Base-by-base conservation (phyloP, 441 rosid genomes). In the Theobroma grandiflorum region DNA sequence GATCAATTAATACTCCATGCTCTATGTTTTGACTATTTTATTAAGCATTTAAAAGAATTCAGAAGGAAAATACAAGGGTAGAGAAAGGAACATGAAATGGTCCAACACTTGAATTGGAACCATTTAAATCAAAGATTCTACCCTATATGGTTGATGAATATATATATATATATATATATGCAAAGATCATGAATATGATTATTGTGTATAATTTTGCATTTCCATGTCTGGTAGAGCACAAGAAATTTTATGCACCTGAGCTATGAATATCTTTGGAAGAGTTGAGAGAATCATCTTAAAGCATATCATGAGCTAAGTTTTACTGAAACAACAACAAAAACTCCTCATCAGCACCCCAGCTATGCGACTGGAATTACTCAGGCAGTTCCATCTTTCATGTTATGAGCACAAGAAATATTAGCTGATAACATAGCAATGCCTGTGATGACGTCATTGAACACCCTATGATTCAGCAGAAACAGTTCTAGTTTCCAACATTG, bases 401-500 rank as follows among this genome's bases (percentile, higher is more conserved):
- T 33, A 16, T 69, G 61, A 57, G 61, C 82, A 38, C 26, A 50
- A 73, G 31, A 64, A 80, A 68, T 71, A 47, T 72, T 38, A n/a
- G 12, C 33, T 26, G 18, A 31, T 65, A 53, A 37, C 35, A 77
- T 63, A 78, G 68, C 72, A 81, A 42, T 67, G 65, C 42, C 74
- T 81, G 77, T 35, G 45, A 72, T 31, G 61, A 49, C 64, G 65
- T 85, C 78, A 83, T 37, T 80, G 81, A 55, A 62, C 31, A 33
- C 57, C 82, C 53, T 22, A 15, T 26, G 83, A 67, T 72, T 79
- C 87, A 40, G 83, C 50, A 61, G 87, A 71, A 58, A 70, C 53
- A 31, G 83, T 67, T 66, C 84, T 80, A 38, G 87, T 81, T 68
- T 91, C 94, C 84, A 88, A 72, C 59, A 89, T 90, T 1, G 95